phyloP scores from a whole-genome alignment of 495 filamentous ascomycete species.

The Schizothecium vesticola region DNA sequence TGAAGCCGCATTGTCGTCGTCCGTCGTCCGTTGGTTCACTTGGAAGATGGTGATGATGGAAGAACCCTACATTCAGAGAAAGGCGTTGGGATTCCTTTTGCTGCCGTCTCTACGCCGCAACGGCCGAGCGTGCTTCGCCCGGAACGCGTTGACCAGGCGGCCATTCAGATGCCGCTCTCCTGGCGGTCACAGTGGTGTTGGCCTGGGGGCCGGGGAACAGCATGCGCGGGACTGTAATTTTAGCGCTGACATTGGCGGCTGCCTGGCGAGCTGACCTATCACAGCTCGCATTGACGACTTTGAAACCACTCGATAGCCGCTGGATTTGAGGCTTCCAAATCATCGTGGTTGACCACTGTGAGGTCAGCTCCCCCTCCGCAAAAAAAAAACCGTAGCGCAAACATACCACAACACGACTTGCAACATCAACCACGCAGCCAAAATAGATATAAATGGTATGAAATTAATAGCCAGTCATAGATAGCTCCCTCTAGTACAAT shows the following conservation, averaged over 20 bases:
- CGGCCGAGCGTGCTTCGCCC: no score
- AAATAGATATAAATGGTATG: no score
- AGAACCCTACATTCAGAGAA: not conserved
- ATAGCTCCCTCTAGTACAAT: no score
- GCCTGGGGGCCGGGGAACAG: not conserved
- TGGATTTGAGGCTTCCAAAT: no score
- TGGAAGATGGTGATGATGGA: not conserved
- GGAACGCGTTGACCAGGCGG: not conserved
- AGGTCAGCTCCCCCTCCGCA: no score
- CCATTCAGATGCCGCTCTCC: not conserved
- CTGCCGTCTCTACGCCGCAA: no score
- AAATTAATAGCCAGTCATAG: no score
- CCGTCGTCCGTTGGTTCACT: no score
- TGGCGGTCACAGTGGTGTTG: not conserved
- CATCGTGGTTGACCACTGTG: not conserved
- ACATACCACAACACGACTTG: no score
- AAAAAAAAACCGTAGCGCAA: no score
- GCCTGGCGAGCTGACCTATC: not conserved
- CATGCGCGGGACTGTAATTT: not conserved
- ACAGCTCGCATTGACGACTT: not conserved
- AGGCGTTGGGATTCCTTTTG: not conserved
- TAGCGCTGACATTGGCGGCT: not conserved
- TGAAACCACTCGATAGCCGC: no score
- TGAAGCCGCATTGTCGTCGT: not conserved
- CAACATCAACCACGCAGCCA: no score